Evolutionary conservation across 208 protist genomes (phyloP).

Genomic region (Leishmania tropica): DNA sequence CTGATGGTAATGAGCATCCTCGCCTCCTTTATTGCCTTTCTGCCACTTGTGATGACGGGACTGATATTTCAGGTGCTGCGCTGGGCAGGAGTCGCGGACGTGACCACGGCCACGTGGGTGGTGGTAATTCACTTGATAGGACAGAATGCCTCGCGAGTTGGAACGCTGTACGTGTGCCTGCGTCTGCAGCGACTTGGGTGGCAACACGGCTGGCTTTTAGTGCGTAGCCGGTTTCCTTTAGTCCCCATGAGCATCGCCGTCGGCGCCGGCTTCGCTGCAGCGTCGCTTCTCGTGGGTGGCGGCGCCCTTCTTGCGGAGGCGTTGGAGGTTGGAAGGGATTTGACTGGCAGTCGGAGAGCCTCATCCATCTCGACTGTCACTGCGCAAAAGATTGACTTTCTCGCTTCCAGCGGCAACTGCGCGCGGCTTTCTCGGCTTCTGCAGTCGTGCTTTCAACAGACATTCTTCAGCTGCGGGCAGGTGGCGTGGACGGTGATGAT

Average conservation of each 20-base stretch:
- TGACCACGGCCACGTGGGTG: slow-evolving; percentile 10
- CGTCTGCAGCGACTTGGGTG: slow-evolving; percentile 34
- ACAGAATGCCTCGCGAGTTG: slow-evolving; percentile 26
- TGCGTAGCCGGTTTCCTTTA: slow-evolving; percentile 45
- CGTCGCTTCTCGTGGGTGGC: slow-evolving; percentile 39
- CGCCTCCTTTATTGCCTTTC: slow-evolving; percentile 14
- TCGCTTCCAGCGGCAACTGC: slow-evolving; percentile 27
- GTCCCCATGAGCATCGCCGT: slow-evolving; percentile 46
- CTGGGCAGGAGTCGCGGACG: not conserved
- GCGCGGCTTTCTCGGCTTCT: slow-evolving; percentile 56
- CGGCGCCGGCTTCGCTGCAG: slow-evolving; percentile 52
- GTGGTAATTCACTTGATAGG: slow-evolving; percentile 33
- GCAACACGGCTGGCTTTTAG: slow-evolving; percentile 36
- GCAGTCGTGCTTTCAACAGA: slow-evolving; percentile 51
- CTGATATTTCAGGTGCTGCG: slow-evolving; percentile 8
- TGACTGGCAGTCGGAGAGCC: slow-evolving; percentile 1
- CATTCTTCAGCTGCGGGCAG: slow-evolving; percentile 49
- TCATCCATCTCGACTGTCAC: not conserved
- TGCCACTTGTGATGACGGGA: slow-evolving; percentile 16
- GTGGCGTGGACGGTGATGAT: slow-evolving; percentile 70
- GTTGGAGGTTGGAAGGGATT: slow-evolving; percentile 8
- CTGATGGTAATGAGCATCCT: slow-evolving; percentile 21
- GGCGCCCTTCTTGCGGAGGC: slow-evolving; percentile 48
- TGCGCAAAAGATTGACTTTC: not conserved
- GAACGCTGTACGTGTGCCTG: slow-evolving; percentile 33